Evolutionary conservation across 495 filamentous ascomycete genomes (phyloP).

Genomic region (Neurospora discreta): DNA sequence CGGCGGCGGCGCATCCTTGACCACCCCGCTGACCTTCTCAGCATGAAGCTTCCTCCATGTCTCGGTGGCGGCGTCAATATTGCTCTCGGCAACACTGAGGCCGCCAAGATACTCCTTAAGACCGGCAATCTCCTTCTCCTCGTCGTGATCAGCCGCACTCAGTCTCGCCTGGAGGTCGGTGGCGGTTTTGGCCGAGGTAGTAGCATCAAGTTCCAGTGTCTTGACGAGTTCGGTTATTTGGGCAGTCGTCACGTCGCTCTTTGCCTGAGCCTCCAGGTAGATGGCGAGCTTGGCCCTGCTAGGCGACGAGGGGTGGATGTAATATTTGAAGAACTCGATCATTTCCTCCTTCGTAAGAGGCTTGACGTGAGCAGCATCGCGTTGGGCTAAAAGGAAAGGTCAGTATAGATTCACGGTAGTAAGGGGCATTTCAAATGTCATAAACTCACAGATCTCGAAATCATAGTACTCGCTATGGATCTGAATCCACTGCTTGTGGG

Average conservation of each 20-base stretch:
- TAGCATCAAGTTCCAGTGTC: slow-evolving; percentile 13
- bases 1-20: slow-evolving; percentile 30
- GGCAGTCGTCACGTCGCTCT: slow-evolving; percentile 33
- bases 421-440: not conserved
- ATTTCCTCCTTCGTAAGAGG: slow-evolving; percentile 67
- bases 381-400: slow-evolving; percentile 41
- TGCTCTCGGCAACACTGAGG: slow-evolving; percentile 22
- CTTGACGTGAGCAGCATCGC: slow-evolving; percentile 65
- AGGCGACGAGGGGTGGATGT: slow-evolving; percentile 62
- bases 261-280: slow-evolving; percentile 66
- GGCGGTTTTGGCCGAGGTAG: slow-evolving; percentile 13
- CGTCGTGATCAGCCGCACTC: slow-evolving; percentile 22
- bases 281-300: slow-evolving; percentile 70
- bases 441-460: slow-evolving; percentile 65
- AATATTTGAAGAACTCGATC: slow-evolving; percentile 65
- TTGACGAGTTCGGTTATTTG: slow-evolving; percentile 45
- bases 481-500: slow-evolving; percentile 68
- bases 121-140: slow-evolving; percentile 18
- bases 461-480: slow-evolving; percentile 81
- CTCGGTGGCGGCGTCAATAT: slow-evolving; percentile 21
- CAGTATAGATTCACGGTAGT: slow-evolving; percentile 7
- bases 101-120: slow-evolving; percentile 28
- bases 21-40: slow-evolving; percentile 26
- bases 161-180: slow-evolving; percentile 23
- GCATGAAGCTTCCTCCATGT: slow-evolving; percentile 41